Evolutionary conservation across 805 yeast species (phyloP).

Genomic region (Metschnikowia lochheadii): DNA sequence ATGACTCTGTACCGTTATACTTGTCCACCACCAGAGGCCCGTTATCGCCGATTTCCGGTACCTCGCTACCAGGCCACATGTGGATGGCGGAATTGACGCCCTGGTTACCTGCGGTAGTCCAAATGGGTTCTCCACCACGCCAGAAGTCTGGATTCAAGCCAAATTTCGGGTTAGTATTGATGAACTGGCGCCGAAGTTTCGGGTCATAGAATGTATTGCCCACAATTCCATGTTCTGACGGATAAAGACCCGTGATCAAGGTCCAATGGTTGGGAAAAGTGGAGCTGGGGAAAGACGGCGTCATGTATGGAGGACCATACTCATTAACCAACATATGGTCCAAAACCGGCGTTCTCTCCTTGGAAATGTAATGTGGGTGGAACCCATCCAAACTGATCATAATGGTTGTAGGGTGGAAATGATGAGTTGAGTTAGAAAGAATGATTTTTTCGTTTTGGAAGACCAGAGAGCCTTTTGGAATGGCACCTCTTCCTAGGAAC

Average conservation of each 20-base stretch:
- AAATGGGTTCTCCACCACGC: constrained; percentile 83
- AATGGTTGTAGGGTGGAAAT: constrained; percentile 74
- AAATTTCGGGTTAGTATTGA: constrained; percentile 52
- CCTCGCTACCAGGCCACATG: constrained; percentile 97
- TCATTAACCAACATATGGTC: constrained; percentile 50
- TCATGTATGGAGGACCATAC: constrained; percentile 76
- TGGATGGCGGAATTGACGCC: constrained; percentile 71
- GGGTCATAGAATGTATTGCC: constrained; percentile 80
- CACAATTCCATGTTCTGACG: constrained; percentile 81
- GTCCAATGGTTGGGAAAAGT: constrained; percentile 95
- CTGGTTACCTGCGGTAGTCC: constrained; percentile 70
- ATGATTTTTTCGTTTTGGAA: constrained; percentile 16
- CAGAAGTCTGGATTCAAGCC: constrained; percentile 63
- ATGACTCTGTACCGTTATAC: constrained; percentile 60
- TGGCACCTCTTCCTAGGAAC: constrained; percentile 1
- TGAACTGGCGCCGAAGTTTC: constrained; percentile 47
- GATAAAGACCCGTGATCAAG: constrained; percentile 78
- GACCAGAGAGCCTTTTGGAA: background rate
- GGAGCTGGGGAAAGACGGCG: constrained; percentile 82
- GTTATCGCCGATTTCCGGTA: constrained; percentile 41
- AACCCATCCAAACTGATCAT: constrained; percentile 83
- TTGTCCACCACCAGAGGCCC: constrained; percentile 54
- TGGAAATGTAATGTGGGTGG: constrained; percentile 80
- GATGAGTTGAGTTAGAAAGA: constrained; percentile 59
- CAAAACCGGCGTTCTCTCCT: constrained; percentile 64